phyloP scores from a whole-genome alignment of 345 rosid species.

The Psidium guajava region DNA sequence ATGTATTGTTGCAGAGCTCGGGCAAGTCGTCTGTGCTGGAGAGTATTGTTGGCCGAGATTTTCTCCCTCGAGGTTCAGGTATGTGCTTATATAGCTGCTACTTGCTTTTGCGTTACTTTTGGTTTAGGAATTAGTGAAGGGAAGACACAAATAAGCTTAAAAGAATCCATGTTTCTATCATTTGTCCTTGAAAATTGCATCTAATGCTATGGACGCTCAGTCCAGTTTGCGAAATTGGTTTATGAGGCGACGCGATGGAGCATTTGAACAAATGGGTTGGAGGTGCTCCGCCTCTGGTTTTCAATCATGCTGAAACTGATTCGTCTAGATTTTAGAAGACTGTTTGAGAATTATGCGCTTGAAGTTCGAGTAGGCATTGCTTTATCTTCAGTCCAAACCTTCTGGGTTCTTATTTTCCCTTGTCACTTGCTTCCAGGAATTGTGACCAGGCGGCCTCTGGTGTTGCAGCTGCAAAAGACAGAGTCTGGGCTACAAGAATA shows the following conservation, averaged over 20 bases:
- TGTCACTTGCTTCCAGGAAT: slow-evolving; percentile 24
- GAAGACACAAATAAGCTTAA: background rate
- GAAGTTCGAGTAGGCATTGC: background rate
- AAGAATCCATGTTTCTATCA: background rate
- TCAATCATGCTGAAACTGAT: background rate
- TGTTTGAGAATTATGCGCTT: background rate
- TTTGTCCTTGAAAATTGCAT: background rate
- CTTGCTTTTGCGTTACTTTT: background rate
- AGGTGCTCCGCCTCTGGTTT: background rate
- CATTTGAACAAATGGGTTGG: background rate
- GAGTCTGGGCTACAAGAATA: slow-evolving; percentile 37
- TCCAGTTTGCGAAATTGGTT: background rate
- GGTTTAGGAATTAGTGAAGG: background rate
- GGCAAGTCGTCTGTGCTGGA: slow-evolving; percentile 65
- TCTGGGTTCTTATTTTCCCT: background rate
- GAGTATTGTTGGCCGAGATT: slow-evolving; percentile 63
- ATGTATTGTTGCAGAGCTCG: slow-evolving; percentile 31
- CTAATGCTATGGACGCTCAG: background rate
- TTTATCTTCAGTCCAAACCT: background rate
- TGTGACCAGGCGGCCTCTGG: slow-evolving; percentile 63
- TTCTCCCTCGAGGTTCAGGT: slow-evolving; percentile 69
- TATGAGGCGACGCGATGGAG: background rate
- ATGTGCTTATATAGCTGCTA: background rate
- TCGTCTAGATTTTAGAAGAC: background rate
- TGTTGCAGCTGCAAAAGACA: slow-evolving; percentile 51